A percentile compares a stretch with the other conserved stretches of the same genome.
These are phyloP conservation scores for Colletotrichum simmondsii DNA, from an alignment of 2,329 filamentous ascomycete genomes.

Conservation along the genomic window DNA sequence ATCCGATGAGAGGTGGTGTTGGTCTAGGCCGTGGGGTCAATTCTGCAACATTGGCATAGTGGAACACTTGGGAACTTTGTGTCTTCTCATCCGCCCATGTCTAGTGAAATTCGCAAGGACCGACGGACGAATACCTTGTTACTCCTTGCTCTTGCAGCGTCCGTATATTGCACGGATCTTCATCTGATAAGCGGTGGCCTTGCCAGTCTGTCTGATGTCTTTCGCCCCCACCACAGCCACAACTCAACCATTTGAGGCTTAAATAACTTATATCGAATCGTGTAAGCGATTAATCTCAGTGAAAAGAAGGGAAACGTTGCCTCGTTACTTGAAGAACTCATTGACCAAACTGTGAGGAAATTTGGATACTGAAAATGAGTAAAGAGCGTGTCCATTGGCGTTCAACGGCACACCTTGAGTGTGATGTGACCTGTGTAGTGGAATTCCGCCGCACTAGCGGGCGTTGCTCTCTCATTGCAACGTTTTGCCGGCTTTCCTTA, in stretches of 20 bases:
- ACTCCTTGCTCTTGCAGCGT: neutral
- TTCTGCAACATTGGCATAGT: neutral
- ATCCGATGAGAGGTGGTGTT: neutral
- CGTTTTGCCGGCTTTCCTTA: neutral
- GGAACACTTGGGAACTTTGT: neutral
- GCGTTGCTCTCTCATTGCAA: constrained; percentile 4
- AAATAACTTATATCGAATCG: neutral
- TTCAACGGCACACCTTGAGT: neutral
- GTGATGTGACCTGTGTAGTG: neutral
- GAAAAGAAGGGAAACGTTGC: neutral
- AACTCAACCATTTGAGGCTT: neutral
- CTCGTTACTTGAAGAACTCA: neutral
- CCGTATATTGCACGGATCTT: neutral
- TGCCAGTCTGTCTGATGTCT: neutral
- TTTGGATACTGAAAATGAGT: neutral
- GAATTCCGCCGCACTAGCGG: constrained; percentile 30
- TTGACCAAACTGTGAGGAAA: neutral
- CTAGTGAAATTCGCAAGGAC: neutral
- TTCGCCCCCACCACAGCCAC: neutral
- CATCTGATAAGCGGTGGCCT: constrained; percentile 23
- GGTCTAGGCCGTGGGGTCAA: constrained; percentile 9
- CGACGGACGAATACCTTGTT: neutral
- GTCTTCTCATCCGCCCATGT: neutral
- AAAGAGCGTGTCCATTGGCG: neutral
- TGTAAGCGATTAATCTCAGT: neutral